Evolutionary conservation across 805 yeast genomes (phyloP), one percentile per base, ranked within the genome.

Genomic region (Lachancea fermentati): DNA sequence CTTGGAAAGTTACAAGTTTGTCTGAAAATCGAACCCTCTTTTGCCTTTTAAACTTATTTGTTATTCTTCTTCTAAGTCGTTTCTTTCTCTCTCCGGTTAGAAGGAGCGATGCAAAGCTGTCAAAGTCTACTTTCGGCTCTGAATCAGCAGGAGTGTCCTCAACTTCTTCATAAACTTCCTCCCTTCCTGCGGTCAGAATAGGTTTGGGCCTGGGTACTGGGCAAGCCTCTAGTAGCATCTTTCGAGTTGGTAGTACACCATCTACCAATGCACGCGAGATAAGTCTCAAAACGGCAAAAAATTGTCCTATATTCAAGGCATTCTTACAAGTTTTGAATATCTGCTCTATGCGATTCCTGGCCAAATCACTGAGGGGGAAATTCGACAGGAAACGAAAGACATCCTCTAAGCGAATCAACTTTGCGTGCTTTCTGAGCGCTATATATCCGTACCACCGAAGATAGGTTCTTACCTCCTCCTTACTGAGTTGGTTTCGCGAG

Each of bases 391-490:
- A 91, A 34, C 67, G 67, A 61, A 84, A 79, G n/a, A 86, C 85
- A 58, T 93, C 97, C 8, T 71, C 73, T 46, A 91, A 65, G 3
- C 79, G 71, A 5, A 91, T 78, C 24, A 85, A 65, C 45, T 80
- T 72, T 32, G 79, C 72, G 29, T 79, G 79, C 47, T 83, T 82
- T 39, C 89, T 74, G 33, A 84, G 72, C 28, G 84, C 73, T 24
- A 91, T 77, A 54, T 86, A 89, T 49, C 87, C 82, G 60, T 89
- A 91, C 98, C 98, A 91, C 49, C 96, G 70, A 50, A 91, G 75
- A 61, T 91, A 91, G 1, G 96, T 84, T 52, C 81, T 78, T 9
- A 79, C 75, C 61, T 91, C 98, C 42, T 82, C 84, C 14, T 72
- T 71, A 0, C 95, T 75, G 34, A 91, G 71, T 43, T 86, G 86